Evolutionary conservation across 2,329 filamentous ascomycete genomes (phyloP), one percentile per base, ranked within the genome.

Genomic region (Truncatella angustata): DNA sequence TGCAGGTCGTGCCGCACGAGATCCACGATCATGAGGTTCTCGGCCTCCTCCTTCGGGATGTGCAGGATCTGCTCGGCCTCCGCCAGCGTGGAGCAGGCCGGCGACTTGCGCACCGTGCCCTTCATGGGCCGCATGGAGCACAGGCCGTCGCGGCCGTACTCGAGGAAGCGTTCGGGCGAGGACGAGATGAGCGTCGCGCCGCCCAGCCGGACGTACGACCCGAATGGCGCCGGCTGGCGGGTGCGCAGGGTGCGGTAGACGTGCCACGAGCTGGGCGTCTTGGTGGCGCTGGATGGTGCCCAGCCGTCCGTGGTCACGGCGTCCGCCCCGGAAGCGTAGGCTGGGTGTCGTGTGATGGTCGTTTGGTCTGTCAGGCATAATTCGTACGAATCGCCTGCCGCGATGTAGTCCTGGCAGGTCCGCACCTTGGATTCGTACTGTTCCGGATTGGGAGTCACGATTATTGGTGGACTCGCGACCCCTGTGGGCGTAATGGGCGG

Each of bases 1-100:
- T 95, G 88, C 11, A 97, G 76, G 68, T 97, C 93, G 65, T 97
- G 93, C 0, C 93, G 83, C n/a, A 97, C 94, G 1, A 97, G 78
- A 68, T 97, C 93, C 2, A 96, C 92, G 62, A 97, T 97, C 94
- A 97, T 97, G 21, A 97, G 80, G 64, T 97, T 97, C 73, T 97
- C 93, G 0, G 93, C 93, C 61, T 90, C 86, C 69, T 97, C 94
- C 68, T 97, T 97, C 20, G 89, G 87, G 0, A 90, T 81, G 52
- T 87, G 83, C 12, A 97, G 80, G 35, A 95, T 82, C 24, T 74
- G 73, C 55, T 86, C 84, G 1, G 93, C 92, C 62, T 88, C 80
- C 4, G 78, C 80, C n/a, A 88, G 76, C 0, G 87, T 94, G 34
- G 87, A 66, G 0, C 80, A 84, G 1, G 75, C 76, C 1, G 77